Conservation (phyloP, 208 protist genomes). For the Crithidia mellificae region DNA sequence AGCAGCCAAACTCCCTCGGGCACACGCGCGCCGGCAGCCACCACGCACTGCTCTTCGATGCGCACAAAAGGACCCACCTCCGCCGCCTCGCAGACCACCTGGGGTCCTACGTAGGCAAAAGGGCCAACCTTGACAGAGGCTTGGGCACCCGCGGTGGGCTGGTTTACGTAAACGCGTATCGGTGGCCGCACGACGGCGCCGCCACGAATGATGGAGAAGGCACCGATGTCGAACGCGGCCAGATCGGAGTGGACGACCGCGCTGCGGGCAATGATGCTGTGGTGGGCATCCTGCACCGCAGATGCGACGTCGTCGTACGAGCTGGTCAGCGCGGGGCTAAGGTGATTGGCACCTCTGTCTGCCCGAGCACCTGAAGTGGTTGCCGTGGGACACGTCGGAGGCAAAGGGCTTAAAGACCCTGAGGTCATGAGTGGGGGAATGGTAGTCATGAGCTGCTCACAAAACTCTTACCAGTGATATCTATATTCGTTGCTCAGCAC, state of each 20-base stretch:
- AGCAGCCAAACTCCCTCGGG: slow-evolving; percentile 69
- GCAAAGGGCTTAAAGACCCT: slow-evolving; percentile 13
- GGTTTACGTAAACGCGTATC: slow-evolving; percentile 45
- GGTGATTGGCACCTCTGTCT: too few species aligned
- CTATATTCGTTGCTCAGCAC: too few species aligned
- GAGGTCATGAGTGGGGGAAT: slow-evolving; percentile 48
- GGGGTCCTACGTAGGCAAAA: slow-evolving; percentile 51
- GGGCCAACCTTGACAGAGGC: slow-evolving; percentile 40
- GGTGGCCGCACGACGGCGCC: slow-evolving; percentile 56
- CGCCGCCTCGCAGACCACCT: slow-evolving; percentile 59
- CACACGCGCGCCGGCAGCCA: slow-evolving; percentile 49
- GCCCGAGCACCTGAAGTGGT: too few species aligned
- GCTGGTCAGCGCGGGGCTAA: slow-evolving; percentile 20
- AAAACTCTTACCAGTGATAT: too few species aligned
- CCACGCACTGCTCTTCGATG: slow-evolving; percentile 61
- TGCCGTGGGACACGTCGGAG: background rate
- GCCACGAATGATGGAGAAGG: slow-evolving; percentile 36
- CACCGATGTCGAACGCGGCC: slow-evolving; percentile 32
- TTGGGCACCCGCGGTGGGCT: slow-evolving; percentile 29
- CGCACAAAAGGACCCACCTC: slow-evolving; percentile 55
- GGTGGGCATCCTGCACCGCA: background rate
- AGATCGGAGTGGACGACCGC: slow-evolving; percentile 49
- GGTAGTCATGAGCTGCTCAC: background rate
- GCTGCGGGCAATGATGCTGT: background rate
- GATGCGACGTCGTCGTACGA: slow-evolving; percentile 11